Conservation (phyloP, 2,329 filamentous ascomycete species). For the Fusarium nodosum region DNA sequence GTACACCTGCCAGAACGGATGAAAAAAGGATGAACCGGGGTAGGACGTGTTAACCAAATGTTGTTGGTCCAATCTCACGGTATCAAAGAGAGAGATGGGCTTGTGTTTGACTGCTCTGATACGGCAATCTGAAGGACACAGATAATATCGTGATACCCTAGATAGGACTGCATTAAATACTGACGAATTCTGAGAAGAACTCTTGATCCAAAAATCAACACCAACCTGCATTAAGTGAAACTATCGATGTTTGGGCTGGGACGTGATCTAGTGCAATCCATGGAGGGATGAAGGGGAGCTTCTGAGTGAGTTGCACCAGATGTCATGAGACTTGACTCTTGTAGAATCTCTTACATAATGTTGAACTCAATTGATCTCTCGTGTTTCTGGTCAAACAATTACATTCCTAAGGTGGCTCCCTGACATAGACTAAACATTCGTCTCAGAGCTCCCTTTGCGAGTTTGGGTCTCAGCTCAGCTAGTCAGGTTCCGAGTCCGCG, state of each 20-base stretch:
- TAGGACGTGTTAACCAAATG: slow-evolving; percentile 13
- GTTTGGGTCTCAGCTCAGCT: slow-evolving; percentile 13
- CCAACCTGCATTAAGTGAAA: background rate
- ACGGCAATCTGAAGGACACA: slow-evolving; percentile 21
- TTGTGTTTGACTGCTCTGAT: slow-evolving; percentile 21
- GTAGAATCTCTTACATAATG: background rate
- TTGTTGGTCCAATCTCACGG: slow-evolving; percentile 27
- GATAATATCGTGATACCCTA: slow-evolving; percentile 13
- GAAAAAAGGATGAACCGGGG: background rate
- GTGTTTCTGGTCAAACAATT: slow-evolving; percentile 2
- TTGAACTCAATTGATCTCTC: background rate
- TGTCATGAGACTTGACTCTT: background rate
- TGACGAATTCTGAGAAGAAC: slow-evolving; percentile 23
- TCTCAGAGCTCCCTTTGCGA: slow-evolving; percentile 1
- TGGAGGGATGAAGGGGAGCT: background rate
- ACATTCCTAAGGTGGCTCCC: background rate
- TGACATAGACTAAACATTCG: background rate
- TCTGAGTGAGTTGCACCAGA: background rate
- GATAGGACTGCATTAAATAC: slow-evolving; percentile 14
- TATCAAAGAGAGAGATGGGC: slow-evolving; percentile 9
- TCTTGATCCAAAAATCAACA: background rate
- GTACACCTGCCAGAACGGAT: slow-evolving; percentile 26
- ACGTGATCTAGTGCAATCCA: background rate
- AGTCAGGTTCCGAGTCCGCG: slow-evolving; percentile 10
- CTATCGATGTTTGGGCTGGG: background rate